Percentiles rank a stretch among this genome's conserved stretches.
Conservation (phyloP, 1,139 yeast species). For the Geotrichum reessii region DNA sequence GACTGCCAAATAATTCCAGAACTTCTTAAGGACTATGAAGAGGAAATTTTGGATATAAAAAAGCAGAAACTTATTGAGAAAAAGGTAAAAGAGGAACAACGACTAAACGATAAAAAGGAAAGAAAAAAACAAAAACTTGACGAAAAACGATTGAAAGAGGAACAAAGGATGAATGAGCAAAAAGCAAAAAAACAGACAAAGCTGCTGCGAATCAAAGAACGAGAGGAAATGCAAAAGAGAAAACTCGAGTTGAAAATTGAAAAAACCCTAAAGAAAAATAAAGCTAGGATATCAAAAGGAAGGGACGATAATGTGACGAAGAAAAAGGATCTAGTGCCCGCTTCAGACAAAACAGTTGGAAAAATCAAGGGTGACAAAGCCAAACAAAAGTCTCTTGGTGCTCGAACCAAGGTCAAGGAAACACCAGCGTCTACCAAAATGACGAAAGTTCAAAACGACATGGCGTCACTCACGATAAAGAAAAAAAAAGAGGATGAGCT, state of each 20-base stretch:
- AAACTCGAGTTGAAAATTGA: slow-evolving; percentile 11
- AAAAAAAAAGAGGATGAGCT: slow-evolving; percentile 1
- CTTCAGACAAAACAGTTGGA: slow-evolving; percentile 7
- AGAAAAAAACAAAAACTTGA: not conserved
- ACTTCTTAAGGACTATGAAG: slow-evolving; percentile 34
- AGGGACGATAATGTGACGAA: not conserved
- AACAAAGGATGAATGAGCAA: not conserved
- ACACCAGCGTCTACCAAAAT: not conserved
- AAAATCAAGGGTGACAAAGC: slow-evolving; percentile 14
- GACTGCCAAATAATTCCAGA: slow-evolving; percentile 52
- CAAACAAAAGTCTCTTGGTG: not conserved
- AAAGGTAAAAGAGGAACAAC: not conserved
- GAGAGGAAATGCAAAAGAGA: not conserved
- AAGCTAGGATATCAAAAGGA: slow-evolving; percentile 12
- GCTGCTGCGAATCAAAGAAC: not conserved
- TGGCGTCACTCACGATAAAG: not conserved
- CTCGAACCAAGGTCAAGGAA: not conserved
- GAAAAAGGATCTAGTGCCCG: not conserved
- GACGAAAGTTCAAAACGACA: not conserved
- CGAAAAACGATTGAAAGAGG: not conserved
- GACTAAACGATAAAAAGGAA: not conserved
- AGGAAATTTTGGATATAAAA: slow-evolving; percentile 16
- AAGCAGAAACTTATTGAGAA: not conserved
- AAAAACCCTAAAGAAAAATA: slow-evolving; percentile 16
- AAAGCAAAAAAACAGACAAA: not conserved